Evolutionary conservation across 2,329 filamentous ascomycete species (phyloP).

Genomic region (Aaosphaeria arxii): DNA sequence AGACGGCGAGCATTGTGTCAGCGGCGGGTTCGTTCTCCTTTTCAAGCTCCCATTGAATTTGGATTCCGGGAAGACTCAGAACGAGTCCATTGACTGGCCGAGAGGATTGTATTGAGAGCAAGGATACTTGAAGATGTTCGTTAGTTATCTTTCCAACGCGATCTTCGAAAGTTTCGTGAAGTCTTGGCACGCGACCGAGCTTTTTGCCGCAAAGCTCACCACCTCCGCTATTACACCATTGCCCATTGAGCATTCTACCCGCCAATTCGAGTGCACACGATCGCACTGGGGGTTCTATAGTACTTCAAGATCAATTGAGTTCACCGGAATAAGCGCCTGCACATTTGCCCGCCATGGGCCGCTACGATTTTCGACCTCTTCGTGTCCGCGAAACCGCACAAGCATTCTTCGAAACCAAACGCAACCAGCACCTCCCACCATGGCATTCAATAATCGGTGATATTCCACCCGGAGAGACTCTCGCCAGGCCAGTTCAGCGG

Average conservation of each 20-base stretch:
- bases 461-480: constrained; percentile 58
- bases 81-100: constrained; percentile 14
- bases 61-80: constrained; percentile 6
- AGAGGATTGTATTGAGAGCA: not conserved
- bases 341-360: constrained; percentile 43
- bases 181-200: constrained; percentile 1
- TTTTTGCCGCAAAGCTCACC: constrained; percentile 5
- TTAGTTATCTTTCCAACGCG: not conserved
- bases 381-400: constrained; percentile 53
- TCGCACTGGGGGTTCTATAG: too few relatives aligned
- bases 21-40: constrained; percentile 8
- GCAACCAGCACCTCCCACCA: constrained; percentile 42
- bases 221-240: constrained; percentile 3
- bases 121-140: constrained; percentile 2
- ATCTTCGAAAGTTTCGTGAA: constrained; percentile 2
- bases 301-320: not conserved
- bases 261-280: not conserved
- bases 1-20: constrained; percentile 60
- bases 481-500: constrained; percentile 55
- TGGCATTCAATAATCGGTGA: constrained; percentile 58
- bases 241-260: constrained; percentile 6
- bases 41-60: constrained; percentile 14
- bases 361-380: constrained; percentile 50
- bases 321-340: too few relatives aligned
- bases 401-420: constrained; percentile 46